Conservation (phyloP, 805 yeast genomes). For the Cyberlindnera galapagoensis region DNA sequence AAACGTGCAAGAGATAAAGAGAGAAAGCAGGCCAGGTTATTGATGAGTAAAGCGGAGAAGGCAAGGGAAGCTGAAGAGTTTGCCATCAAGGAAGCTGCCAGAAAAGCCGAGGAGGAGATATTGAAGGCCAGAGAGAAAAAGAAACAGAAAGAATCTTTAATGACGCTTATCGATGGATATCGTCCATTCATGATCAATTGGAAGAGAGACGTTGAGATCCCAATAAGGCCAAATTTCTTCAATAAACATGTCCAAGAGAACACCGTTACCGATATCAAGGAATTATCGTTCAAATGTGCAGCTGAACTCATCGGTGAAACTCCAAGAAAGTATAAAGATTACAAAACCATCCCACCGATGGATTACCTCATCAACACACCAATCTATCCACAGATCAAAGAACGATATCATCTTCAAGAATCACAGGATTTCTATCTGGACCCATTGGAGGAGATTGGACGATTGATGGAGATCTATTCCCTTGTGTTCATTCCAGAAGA, state of each 20-base stretch:
- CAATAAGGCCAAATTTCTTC: slow-evolving; percentile 25
- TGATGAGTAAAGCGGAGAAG: slow-evolving; percentile 1
- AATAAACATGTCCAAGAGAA: slow-evolving; percentile 25
- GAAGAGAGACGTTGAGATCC: slow-evolving; percentile 18
- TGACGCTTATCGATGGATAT: slow-evolving; percentile 19
- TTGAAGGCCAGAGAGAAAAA: slow-evolving; percentile 1
- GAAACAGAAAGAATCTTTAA: slow-evolving; percentile 2
- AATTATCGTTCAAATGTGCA: slow-evolving; percentile 19
- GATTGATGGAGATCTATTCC: slow-evolving; percentile 38
- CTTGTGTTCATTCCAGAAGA: slow-evolving; percentile 34
- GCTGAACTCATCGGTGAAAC: slow-evolving; percentile 13
- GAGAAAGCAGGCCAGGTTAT: background rate
- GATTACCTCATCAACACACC: slow-evolving; percentile 22
- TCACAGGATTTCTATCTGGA: slow-evolving; percentile 53
- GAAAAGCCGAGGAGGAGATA: background rate
- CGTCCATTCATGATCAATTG: slow-evolving; percentile 17
- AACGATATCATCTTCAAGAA: slow-evolving; percentile 40
- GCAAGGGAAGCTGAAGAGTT: slow-evolving; percentile 1
- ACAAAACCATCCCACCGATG: slow-evolving; percentile 23
- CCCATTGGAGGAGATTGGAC: slow-evolving; percentile 58
- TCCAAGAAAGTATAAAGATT: slow-evolving; percentile 22
- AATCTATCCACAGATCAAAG: slow-evolving; percentile 41
- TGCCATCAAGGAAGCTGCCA: background rate
- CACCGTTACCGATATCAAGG: slow-evolving; percentile 8
- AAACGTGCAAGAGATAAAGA: background rate